Evolutionary conservation across 345 rosid genomes (phyloP).

Genomic region (Eucalyptus erythrocorys): DNA sequence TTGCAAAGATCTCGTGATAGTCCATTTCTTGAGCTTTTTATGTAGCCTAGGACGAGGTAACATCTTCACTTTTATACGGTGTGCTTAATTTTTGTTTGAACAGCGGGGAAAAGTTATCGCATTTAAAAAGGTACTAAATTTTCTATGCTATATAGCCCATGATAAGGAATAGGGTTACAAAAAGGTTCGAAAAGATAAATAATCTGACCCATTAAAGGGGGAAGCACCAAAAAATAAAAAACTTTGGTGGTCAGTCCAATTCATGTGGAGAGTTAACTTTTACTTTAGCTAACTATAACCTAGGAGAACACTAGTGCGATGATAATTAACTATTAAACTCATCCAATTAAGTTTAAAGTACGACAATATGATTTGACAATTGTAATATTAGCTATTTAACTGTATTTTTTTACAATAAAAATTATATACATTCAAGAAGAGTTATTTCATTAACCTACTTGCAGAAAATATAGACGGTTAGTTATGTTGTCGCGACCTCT

Average conservation of each 20-base stretch:
- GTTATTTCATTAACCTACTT: too few relatives aligned
- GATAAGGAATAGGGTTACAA: neutral
- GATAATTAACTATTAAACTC: neutral
- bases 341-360: too few relatives aligned
- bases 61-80: neutral
- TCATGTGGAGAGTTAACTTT: neutral
- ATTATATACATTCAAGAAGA: too few relatives aligned
- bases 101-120: neutral
- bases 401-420: too few relatives aligned
- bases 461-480: too few relatives aligned
- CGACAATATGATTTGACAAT: neutral
- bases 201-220: too few relatives aligned
- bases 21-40: neutral
- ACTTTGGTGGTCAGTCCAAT: neutral
- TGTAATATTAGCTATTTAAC: too few relatives aligned
- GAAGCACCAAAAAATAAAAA: too few relatives aligned
- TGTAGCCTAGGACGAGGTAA: neutral
- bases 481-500: too few relatives aligned
- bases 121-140: neutral
- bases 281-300: neutral
- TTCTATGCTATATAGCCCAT: neutral
- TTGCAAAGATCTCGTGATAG: neutral
- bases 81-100: neutral
- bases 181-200: neutral
- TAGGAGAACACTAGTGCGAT: neutral